Evolutionary conservation across 148 eudicot genomes (phyloP).

Genomic region (Rhododendron vialii): DNA sequence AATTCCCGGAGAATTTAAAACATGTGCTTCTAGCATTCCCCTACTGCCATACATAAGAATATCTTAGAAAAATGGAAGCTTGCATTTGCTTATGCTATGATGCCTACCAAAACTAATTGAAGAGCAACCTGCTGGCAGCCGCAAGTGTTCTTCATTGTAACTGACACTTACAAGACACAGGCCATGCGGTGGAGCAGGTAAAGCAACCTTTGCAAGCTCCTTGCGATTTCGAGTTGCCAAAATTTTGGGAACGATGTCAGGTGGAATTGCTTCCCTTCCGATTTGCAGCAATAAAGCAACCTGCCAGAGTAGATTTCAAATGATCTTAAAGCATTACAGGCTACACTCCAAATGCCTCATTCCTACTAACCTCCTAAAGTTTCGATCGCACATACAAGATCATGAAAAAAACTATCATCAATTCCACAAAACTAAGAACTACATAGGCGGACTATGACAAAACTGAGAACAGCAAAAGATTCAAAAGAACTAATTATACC

Average conservation of each 20-base stretch:
- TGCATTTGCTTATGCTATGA: constrained; percentile 57
- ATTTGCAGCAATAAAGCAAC: constrained; percentile 88
- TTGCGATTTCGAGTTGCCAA: constrained; percentile 59
- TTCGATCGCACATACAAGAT: background rate
- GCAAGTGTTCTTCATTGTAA: constrained; percentile 63
- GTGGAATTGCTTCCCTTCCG: constrained; percentile 78
- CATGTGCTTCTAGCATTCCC: background rate
- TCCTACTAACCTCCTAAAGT: background rate
- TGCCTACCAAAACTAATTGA: constrained; percentile 66
- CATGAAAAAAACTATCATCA: background rate
- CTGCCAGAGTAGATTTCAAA: constrained; percentile 23
- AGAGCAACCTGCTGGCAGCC: constrained; percentile 52
- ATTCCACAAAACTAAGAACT: background rate
- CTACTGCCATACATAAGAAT: background rate
- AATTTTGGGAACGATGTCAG: constrained; percentile 63
- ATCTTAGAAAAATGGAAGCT: constrained; percentile 55
- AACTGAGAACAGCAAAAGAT: background rate
- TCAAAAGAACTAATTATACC: constrained; percentile 32
- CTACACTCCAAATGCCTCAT: background rate
- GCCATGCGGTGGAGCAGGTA: constrained; percentile 75
- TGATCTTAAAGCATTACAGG: background rate
- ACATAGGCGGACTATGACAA: background rate
- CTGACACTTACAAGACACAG: constrained; percentile 55
- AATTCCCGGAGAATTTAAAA: background rate
- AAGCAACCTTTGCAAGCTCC: constrained; percentile 63